phyloP scores from a whole-genome alignment of 75 land plant genomes.

The Cryptomeria japonica region DNA sequence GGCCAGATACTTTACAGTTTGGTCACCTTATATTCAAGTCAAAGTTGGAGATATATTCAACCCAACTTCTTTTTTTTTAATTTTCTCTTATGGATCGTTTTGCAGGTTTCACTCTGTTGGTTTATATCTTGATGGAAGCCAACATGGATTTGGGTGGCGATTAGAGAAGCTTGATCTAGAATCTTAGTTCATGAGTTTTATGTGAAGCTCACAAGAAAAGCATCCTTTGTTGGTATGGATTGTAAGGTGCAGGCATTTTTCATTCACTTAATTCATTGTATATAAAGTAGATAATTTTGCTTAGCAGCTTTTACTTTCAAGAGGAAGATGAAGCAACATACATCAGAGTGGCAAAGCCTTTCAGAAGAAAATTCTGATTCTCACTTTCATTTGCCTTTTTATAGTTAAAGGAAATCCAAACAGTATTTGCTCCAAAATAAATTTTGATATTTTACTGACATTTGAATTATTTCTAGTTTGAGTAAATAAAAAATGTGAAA shows the following conservation, averaged over 20 bases:
- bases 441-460: neutral
- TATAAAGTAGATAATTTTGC: neutral
- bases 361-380: neutral
- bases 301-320: too few relatives aligned
- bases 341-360: neutral
- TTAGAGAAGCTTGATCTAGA: conserved; percentile 20
- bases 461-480: neutral
- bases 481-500: neutral
- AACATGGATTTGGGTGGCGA: conserved; percentile 30
- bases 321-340: neutral
- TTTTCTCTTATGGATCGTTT: neutral
- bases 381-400: neutral
- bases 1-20: neutral
- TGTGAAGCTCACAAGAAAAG: neutral
- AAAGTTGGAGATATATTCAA: neutral
- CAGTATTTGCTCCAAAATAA: neutral
- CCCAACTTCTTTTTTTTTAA: neutral
- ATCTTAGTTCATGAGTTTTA: neutral
- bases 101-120: conserved; percentile 29
- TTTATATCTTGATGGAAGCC: conserved; percentile 33
- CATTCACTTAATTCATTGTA: neutral
- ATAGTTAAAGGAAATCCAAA: neutral
- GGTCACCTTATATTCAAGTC: neutral
- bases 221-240: neutral
- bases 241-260: neutral